A percentile compares a stretch with the other conserved stretches of the same genome.
Evolutionary conservation across 768 basidiomycete species (phyloP).

Genomic region (Ephemerocybe angulata): DNA sequence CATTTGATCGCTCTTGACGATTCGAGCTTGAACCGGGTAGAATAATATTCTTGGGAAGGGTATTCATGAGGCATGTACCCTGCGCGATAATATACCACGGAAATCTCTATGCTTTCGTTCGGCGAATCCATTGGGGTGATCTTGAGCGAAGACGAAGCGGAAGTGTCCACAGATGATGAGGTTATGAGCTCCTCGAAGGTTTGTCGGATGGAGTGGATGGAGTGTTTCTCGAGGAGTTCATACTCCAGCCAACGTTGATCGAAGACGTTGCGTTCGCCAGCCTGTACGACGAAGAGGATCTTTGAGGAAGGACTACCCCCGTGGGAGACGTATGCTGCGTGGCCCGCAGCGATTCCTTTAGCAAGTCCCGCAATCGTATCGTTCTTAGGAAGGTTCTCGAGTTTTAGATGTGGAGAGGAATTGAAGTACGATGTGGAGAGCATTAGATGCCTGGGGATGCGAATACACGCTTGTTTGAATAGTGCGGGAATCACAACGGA

Average conservation of each 20-base stretch:
- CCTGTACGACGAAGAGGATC: slow-evolving; percentile 88
- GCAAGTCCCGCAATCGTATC: slow-evolving; percentile 66
- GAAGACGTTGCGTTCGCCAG: slow-evolving; percentile 88
- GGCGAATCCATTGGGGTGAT: slow-evolving; percentile 34
- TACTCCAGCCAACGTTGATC: slow-evolving; percentile 91
- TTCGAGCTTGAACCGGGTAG: slow-evolving; percentile 75
- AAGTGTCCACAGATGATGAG: slow-evolving; percentile 56
- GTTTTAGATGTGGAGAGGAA: slow-evolving; percentile 47
- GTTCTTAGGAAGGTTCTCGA: slow-evolving; percentile 68
- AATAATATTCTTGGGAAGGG: slow-evolving; percentile 59
- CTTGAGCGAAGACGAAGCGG: slow-evolving; percentile 37
- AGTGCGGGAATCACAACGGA: background rate
- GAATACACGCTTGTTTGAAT: background rate
- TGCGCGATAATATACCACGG: slow-evolving; percentile 86
- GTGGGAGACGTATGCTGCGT: slow-evolving; percentile 62
- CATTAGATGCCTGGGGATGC: slow-evolving; percentile 55
- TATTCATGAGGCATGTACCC: slow-evolving; percentile 86
- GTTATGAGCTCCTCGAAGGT: slow-evolving; percentile 67
- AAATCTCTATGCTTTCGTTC: slow-evolving; percentile 57
- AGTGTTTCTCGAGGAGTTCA: slow-evolving; percentile 70
- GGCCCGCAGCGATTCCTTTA: slow-evolving; percentile 74
- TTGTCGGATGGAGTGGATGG: slow-evolving; percentile 69
- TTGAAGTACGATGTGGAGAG: slow-evolving; percentile 65
- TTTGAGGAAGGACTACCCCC: slow-evolving; percentile 36
- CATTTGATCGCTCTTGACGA: slow-evolving; percentile 87